These are phyloP conservation scores for Plasmopara viticola DNA, from an alignment of 352 stramenopile genomes.

Conservation along the genomic window DNA sequence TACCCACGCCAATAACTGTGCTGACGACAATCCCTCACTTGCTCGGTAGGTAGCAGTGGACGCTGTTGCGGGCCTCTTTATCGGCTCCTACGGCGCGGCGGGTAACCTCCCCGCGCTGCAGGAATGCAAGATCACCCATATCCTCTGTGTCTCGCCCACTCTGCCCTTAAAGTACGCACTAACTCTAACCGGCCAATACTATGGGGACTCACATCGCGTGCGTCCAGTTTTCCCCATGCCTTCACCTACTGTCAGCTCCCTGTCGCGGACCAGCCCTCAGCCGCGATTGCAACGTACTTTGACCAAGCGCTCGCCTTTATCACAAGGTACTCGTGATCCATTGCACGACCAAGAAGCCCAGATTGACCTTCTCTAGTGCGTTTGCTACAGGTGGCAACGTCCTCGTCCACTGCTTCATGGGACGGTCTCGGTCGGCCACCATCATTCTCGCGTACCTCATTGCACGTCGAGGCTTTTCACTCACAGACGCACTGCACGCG, in stretches of 20 bases:
- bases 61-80: slow-evolving; percentile 38
- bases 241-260: slow-evolving; percentile 53
- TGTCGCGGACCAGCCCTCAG: slow-evolving; percentile 38
- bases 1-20: background rate
- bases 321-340: slow-evolving; percentile 29
- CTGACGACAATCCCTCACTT: background rate
- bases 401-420: slow-evolving; percentile 75
- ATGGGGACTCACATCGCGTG: background rate
- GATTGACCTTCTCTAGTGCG: slow-evolving; percentile 20
- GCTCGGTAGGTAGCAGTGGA: slow-evolving; percentile 20
- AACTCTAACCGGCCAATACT: background rate
- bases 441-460: slow-evolving; percentile 70
- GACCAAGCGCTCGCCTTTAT: slow-evolving; percentile 50
- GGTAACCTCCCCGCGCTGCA: slow-evolving; percentile 42
- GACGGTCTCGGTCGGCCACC: slow-evolving; percentile 56
- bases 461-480: slow-evolving; percentile 21
- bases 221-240: slow-evolving; percentile 32
- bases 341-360: background rate
- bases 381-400: slow-evolving; percentile 38
- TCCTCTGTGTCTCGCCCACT: slow-evolving; percentile 46
- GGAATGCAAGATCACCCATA: slow-evolving; percentile 39
- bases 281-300: slow-evolving; percentile 42
- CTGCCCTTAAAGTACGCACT: slow-evolving; percentile 35
- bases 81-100: slow-evolving; percentile 61
- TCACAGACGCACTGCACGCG: slow-evolving; percentile 35